Conservation (phyloP, 768 basidiomycete genomes). For the Lanmaoa pseudosensibilis region DNA sequence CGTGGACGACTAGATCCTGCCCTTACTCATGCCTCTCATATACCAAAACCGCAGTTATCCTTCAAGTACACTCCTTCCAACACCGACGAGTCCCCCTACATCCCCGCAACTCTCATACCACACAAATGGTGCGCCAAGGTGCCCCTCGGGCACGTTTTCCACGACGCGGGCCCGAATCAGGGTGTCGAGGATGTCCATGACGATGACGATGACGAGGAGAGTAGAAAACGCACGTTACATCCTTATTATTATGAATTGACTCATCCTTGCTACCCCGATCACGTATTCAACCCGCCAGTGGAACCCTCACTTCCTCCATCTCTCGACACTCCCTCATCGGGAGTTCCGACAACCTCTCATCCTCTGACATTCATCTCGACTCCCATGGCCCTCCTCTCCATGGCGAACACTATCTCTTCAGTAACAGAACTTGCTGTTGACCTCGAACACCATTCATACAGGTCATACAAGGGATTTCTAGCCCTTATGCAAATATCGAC, state of each 20-base stretch:
- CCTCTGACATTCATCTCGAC: conserved; percentile 74
- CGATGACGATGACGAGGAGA: conserved; percentile 21
- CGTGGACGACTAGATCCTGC: conserved; percentile 55
- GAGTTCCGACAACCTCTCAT: not conserved
- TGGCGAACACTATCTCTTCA: conserved; percentile 66
- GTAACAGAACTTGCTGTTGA: conserved; percentile 88
- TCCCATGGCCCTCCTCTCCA: conserved; percentile 48
- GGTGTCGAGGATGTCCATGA: conserved; percentile 16
- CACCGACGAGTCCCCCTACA: conserved; percentile 56
- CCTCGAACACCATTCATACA: conserved; percentile 89
- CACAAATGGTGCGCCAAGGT: conserved; percentile 85
- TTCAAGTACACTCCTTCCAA: conserved; percentile 69
- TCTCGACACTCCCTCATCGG: conserved; percentile 53
- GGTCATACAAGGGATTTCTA: conserved; percentile 83
- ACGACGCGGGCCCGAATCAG: conserved; percentile 28
- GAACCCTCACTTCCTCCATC: conserved; percentile 53
- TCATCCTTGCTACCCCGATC: conserved; percentile 66
- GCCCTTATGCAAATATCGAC: conserved; percentile 94
- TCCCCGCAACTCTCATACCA: conserved; percentile 52
- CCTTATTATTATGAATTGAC: conserved; percentile 87
- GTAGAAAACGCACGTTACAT: conserved; percentile 43
- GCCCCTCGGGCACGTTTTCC: conserved; percentile 67
- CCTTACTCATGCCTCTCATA: conserved; percentile 70
- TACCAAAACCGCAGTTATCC: conserved; percentile 78
- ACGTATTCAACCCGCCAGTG: conserved; percentile 55